phyloP scores from a whole-genome alignment of 148 eudicot species.

The Fagopyrum tataricum region DNA sequence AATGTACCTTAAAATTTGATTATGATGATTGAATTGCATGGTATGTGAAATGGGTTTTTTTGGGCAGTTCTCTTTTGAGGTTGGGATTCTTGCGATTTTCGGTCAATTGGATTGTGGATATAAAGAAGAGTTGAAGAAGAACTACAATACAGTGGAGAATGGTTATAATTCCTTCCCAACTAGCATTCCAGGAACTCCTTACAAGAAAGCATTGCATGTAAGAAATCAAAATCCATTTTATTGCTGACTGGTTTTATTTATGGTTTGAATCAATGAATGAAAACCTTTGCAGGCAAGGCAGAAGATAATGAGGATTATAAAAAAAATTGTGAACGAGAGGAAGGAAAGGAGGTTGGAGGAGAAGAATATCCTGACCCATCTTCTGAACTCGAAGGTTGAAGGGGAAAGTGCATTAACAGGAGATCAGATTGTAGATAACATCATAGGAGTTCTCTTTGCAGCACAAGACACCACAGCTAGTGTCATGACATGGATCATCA shows the following conservation, averaged over 20 bases:
- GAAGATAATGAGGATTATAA: conserved; percentile 22
- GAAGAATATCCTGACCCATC: conserved; percentile 30
- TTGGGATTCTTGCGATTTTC: conserved; percentile 42
- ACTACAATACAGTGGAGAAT: conserved; percentile 30
- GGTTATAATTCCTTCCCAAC: conserved; percentile 51
- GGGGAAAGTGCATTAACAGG: conserved; percentile 25
- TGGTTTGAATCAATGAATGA: background rate
- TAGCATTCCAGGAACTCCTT: conserved; percentile 40
- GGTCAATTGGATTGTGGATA: conserved; percentile 35
- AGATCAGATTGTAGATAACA: conserved; percentile 44
- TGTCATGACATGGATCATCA: conserved; percentile 47
- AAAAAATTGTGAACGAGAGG: conserved; percentile 25
- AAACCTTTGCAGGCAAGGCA: conserved; percentile 27
- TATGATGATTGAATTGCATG: no score
- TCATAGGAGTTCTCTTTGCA: conserved; percentile 55
- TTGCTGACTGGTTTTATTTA: background rate
- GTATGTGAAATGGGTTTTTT: background rate
- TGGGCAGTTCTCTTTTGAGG: conserved; percentile 42
- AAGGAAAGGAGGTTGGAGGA: conserved; percentile 25
- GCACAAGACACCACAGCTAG: conserved; percentile 62
- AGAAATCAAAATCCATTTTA: conserved; percentile 6
- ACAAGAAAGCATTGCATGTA: conserved; percentile 39
- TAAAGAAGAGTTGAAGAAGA: conserved; percentile 35
- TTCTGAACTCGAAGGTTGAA: conserved; percentile 25
- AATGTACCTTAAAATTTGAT: no score